Evolutionary conservation across 495 filamentous ascomycete species (phyloP), one percentile per base, ranked within the genome.

Genomic region (Poronia punctata): DNA sequence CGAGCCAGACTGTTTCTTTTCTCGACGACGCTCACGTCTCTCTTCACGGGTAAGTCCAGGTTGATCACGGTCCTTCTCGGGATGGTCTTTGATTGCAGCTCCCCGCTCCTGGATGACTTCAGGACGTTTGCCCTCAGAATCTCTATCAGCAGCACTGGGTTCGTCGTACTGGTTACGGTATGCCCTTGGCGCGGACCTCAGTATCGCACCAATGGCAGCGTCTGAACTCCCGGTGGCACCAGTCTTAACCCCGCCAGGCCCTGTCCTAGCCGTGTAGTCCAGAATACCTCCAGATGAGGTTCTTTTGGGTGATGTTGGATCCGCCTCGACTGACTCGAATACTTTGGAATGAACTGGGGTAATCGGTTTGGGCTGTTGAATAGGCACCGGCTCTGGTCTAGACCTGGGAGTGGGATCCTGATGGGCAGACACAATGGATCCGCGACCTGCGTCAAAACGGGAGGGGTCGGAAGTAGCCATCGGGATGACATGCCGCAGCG

Each of bases 401-500:
- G 50, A 38, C 24, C 38, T 35, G 21, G 44, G 35, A 9, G 42
- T 31, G 22, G 43, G 31, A 24, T 43, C 53, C 33, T 60, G 58
- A 31, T 56, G 50, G 25, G 45, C 50, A 38, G 70, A 65, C n/a
- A 66, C 63, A 28, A 62, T 57, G 11, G 80, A 72, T 33, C 66
- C 67, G 12, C 71, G 57, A 16, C 56, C 61, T 43, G 65, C 72
- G 37, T 82, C 79, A 48, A 76, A 82, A 27, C 66, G 71, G 21
- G 63, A 62, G 3, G 75, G 75, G 51, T 85, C 82, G 8, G 68
- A 68, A 15, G 78, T 83, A 18, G 79, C 69, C 25, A 81, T 51
- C 7, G 82, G 78, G 43, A 54, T 54, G 16, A 59, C 43, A 10
- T 31, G 35, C 34, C 49, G 54, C 21, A 60, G 42, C 5, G 54